phyloP scores from a whole-genome alignment of 352 stramenopile species.

The Globisporangium cystogenes region DNA sequence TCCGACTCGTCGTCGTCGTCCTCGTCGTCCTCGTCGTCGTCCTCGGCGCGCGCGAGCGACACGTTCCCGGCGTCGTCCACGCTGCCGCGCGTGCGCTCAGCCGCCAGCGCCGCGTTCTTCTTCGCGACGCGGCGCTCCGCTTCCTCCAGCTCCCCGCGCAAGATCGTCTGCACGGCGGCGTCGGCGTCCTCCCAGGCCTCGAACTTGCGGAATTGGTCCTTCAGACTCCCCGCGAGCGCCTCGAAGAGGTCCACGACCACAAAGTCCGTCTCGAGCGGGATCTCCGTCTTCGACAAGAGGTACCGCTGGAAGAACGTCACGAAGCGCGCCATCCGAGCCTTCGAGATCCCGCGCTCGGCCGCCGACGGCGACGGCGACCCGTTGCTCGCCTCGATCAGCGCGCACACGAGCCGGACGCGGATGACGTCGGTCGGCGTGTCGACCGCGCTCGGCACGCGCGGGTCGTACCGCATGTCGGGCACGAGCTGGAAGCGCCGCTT shows the following conservation, averaged over 20 bases:
- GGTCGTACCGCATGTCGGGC: conserved; percentile 75
- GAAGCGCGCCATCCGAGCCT: conserved; percentile 83
- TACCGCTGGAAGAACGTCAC: conserved; percentile 95
- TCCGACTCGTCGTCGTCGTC: conserved; percentile 55
- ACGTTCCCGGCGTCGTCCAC: conserved; percentile 18
- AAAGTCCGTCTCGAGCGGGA: conserved; percentile 94
- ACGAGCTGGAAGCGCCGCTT: conserved; percentile 64
- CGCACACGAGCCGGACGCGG: conserved; percentile 92
- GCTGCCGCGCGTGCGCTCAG: conserved; percentile 4
- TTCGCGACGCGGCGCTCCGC: conserved; percentile 60
- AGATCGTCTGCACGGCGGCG: conserved; percentile 40
- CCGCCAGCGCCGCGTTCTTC: conserved; percentile 30
- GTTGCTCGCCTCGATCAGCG: conserved; percentile 87
- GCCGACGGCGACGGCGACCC: conserved; percentile 1
- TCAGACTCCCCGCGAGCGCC: conserved; percentile 38
- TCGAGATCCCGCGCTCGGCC: conserved; percentile 82
- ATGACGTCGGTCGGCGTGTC: conserved; percentile 93
- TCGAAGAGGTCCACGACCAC: conserved; percentile 84
- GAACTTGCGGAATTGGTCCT: conserved; percentile 65
- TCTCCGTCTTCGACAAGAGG: conserved; percentile 92
- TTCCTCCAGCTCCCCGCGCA: conserved; percentile 59
- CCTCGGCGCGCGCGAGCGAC: conserved; percentile 25
- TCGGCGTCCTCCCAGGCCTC: conserved; percentile 81
- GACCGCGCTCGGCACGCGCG: conserved; percentile 82
- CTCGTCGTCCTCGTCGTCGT: conserved; percentile 49